Evolutionary conservation across 345 rosid species (phyloP), one percentile per base, ranked within the genome.

Genomic region (Erucastrum elatum): DNA sequence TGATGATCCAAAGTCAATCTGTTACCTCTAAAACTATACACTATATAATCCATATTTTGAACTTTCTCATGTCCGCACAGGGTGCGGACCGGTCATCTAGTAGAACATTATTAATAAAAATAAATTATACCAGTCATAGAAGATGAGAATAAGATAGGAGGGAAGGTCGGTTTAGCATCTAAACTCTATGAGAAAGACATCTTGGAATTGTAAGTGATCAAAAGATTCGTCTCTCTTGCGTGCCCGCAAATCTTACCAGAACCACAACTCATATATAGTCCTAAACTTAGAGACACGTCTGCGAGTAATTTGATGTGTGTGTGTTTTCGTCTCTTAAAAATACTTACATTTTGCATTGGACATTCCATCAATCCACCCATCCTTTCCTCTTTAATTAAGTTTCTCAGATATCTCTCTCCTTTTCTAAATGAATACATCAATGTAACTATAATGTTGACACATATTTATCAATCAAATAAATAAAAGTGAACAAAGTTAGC

Each of bases 271-370:
- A n/a, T 2, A 15, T 9, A 15, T 25, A 26, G 25, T 26, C 12
- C 4, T 5, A 15, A 35, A 34, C 1, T 26, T 1, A 37, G 15
- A 39, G 64, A 64, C 66, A 71, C 76, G 81, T 64, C 44, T 37
- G 6, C 71, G 5, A 77, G 58, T 53, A 25, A 71, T 70, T 46
- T 17, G 76, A 77, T 64, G 71, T 64, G 8, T 63, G 75, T 77
- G 53, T 49, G 41, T 41, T 62, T 63, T 29, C 63, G 66, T 71
- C 76, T 35, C 66, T 10, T 29, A 77, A 29, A 70, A 64, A 4
- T 26, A 60, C 5, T 4, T 37, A 37, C 71, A 64, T 16, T 39
- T 53, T 55, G 27, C 60, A 27, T 9, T 68, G 6, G n/a, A 60
- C 69, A 62, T 6, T 49, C 55, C 63, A 33, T 26, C 30, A 30